Conservation (phyloP, 208 protist species). For the Trypanosoma avium region DNA sequence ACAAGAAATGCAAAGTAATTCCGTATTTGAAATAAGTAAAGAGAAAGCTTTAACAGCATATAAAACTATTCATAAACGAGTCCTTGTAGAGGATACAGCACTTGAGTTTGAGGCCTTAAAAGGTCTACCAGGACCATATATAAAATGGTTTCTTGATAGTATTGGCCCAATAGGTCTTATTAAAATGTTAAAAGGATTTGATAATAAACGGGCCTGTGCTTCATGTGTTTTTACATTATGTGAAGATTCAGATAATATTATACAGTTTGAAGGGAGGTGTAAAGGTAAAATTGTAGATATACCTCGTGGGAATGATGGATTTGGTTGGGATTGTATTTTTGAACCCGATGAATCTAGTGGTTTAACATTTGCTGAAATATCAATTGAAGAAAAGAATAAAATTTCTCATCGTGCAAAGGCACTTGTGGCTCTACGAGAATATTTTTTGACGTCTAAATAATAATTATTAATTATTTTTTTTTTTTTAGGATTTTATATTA, state of each 20-base stretch:
- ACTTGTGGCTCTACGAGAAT: slow-evolving; percentile 45
- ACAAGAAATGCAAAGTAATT: slow-evolving; percentile 95
- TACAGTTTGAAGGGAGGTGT: slow-evolving; percentile 75
- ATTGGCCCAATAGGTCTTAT: slow-evolving; percentile 90
- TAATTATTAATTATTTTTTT: slow-evolving; percentile 2
- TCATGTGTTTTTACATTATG: slow-evolving; percentile 72
- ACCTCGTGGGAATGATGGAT: slow-evolving; percentile 71
- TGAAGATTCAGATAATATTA: slow-evolving; percentile 20
- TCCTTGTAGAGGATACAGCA: slow-evolving; percentile 97
- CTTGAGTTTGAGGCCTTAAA: slow-evolving; percentile 96
- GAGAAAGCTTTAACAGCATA: slow-evolving; percentile 93
- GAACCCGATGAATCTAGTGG: slow-evolving; percentile 70
- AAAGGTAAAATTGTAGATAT: slow-evolving; percentile 62
- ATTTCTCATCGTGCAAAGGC: slow-evolving; percentile 95
- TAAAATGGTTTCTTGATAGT: slow-evolving; percentile 98
- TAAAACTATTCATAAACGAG: slow-evolving; percentile 39
- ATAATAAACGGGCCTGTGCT: slow-evolving; percentile 65
- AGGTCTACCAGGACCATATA: slow-evolving; percentile 97
- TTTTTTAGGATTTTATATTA: background rate
- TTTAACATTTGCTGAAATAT: slow-evolving; percentile 91
- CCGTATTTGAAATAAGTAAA: slow-evolving; percentile 85
- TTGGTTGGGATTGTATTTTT: slow-evolving; percentile 97
- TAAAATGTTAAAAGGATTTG: slow-evolving; percentile 91
- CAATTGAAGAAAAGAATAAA: slow-evolving; percentile 87
- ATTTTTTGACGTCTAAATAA: slow-evolving; percentile 28